Conservation (phyloP, 1,284 basidiomycete species). For the Pterulicium gracile region DNA sequence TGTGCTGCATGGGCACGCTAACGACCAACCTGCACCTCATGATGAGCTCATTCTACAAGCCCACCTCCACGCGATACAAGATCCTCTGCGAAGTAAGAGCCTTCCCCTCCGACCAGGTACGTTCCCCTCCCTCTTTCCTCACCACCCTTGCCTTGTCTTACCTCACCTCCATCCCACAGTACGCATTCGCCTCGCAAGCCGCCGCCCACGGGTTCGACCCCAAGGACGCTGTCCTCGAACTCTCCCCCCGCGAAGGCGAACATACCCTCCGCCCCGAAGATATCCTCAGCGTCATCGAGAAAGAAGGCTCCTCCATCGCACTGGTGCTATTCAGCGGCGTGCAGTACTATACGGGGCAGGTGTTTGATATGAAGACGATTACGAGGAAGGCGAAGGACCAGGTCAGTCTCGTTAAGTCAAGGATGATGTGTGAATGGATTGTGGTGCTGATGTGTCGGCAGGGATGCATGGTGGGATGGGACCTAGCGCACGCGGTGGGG, state of each 20-base stretch:
- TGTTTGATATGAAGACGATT: slow-evolving; percentile 80
- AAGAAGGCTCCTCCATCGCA: slow-evolving; percentile 69
- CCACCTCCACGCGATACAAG: slow-evolving; percentile 77
- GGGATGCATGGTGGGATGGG: slow-evolving; percentile 92
- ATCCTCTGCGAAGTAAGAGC: slow-evolving; percentile 92
- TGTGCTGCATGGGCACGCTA: slow-evolving; percentile 89
- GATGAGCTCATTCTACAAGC: slow-evolving; percentile 91
- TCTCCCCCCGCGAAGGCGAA: slow-evolving; percentile 77
- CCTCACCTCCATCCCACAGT: slow-evolving; percentile 38
- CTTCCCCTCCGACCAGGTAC: slow-evolving; percentile 91
- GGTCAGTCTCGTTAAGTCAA: slow-evolving; percentile 39
- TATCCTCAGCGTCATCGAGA: slow-evolving; percentile 69
- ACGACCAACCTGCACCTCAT: slow-evolving; percentile 94
- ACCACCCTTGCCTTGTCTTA: slow-evolving; percentile 5
- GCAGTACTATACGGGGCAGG: slow-evolving; percentile 98
- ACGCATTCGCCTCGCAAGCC: slow-evolving; percentile 89
- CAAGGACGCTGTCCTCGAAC: slow-evolving; percentile 63
- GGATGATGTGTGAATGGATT: slow-evolving; percentile 2
- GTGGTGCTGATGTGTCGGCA: slow-evolving; percentile 19
- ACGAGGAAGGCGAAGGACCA: slow-evolving; percentile 76
- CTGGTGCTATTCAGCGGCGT: slow-evolving; percentile 86
- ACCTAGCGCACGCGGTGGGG: slow-evolving; percentile 91
- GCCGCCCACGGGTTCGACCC: slow-evolving; percentile 74
- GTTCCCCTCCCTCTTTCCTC: slow-evolving; percentile 16
- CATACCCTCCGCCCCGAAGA: slow-evolving; percentile 85